A percentile compares a stretch with the other conserved stretches of the same genome.
Evolutionary conservation across 208 protist species (phyloP).

Genomic region (Acanthamoeba sp.): DNA sequence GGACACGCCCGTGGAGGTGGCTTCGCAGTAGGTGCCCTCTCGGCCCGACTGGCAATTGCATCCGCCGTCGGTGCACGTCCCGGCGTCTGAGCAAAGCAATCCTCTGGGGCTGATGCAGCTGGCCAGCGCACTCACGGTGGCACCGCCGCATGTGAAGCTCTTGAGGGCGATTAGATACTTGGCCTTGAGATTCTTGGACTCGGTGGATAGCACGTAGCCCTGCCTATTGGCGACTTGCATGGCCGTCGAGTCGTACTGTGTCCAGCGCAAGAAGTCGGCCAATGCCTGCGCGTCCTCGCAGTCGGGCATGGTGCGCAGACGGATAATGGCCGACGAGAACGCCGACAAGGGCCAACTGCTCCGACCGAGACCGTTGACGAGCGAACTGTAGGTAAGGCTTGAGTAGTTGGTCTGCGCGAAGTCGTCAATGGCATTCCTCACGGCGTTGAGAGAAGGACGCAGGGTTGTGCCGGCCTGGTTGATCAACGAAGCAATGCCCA

Average conservation of each 20-base stretch:
- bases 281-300: not conserved
- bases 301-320: not conserved
- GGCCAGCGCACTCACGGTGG: constrained; percentile 13
- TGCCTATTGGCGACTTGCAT: not conserved
- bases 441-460: not conserved
- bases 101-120: not conserved
- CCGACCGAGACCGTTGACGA: not conserved
- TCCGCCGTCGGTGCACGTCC: not conserved
- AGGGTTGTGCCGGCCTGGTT: not conserved
- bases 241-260: not conserved
- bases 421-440: not conserved
- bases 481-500: constrained; percentile 9
- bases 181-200: not conserved
- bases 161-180: not conserved
- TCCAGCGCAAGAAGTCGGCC: constrained; percentile 22
- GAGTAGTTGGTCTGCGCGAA: not conserved
- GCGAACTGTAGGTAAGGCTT: not conserved
- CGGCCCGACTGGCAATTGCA: not conserved
- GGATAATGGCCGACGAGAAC: not conserved
- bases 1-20: not conserved
- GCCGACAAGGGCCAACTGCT: not conserved
- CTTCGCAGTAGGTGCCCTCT: constrained; percentile 18
- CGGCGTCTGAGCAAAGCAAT: constrained; percentile 19
- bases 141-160: not conserved
- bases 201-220: constrained; percentile 44